Evolutionary conservation across 192 early-diverging fungal genomes (phyloP).

Genomic region (Entomortierella chlamydospora): DNA sequence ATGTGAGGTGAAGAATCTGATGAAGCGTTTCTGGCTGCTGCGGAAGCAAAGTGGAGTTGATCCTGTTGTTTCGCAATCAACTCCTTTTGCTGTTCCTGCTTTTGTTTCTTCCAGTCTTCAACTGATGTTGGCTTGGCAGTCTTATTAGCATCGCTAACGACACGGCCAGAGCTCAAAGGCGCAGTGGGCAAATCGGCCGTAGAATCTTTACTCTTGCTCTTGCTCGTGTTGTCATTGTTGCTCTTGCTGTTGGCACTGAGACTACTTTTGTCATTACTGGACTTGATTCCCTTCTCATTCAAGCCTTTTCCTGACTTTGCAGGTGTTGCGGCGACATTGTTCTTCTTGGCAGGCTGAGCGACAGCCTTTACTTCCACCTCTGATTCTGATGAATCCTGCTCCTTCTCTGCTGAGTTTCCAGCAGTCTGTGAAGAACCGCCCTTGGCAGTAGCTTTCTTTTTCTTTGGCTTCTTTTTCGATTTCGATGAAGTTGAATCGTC

Average conservation of each 20-base stretch:
- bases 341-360: constrained; percentile 11
- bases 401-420: not conserved
- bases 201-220: not conserved
- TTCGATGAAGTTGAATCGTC: constrained; percentile 17
- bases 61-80: constrained; percentile 47
- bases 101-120: constrained; percentile 42
- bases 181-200: not conserved
- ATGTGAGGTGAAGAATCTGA: constrained; percentile 33
- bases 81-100: constrained; percentile 29
- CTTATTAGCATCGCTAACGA: not conserved
- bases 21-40: constrained; percentile 29
- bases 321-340: not conserved
- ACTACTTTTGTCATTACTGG: constrained; percentile 1
- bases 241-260: constrained; percentile 8
- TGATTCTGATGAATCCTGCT: constrained; percentile 32
- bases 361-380: constrained; percentile 19
- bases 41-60: constrained; percentile 36
- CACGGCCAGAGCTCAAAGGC: not conserved
- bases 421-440: not conserved
- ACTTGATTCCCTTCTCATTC: not conserved
- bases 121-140: constrained; percentile 27
- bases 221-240: not conserved
- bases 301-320: not conserved
- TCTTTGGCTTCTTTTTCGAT: constrained; percentile 51
- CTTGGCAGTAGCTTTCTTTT: constrained; percentile 22